These are phyloP conservation scores for Serendipita indica DNA, from an alignment of 768 basidiomycete species.

Conservation along the genomic window DNA sequence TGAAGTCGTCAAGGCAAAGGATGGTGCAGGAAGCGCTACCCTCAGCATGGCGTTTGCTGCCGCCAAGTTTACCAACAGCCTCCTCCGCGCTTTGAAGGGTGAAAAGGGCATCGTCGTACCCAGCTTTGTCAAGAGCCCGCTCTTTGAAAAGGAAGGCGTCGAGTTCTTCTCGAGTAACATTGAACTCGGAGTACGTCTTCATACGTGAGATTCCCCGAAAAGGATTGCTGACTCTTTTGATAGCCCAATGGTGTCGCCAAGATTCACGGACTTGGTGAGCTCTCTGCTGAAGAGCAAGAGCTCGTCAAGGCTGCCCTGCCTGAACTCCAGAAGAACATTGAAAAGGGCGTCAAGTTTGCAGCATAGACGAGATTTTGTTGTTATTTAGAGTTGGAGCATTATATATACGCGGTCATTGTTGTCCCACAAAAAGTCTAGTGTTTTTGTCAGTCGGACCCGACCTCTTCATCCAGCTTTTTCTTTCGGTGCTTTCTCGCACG, in stretches of 20 bases:
- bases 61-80: constrained; percentile 48
- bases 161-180: constrained; percentile 92
- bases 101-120: constrained; percentile 60
- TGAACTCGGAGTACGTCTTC: constrained; percentile 65
- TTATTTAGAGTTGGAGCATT: too few species aligned
- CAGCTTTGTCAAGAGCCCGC: constrained; percentile 78
- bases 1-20: constrained; percentile 97
- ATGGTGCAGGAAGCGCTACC: constrained; percentile 62
- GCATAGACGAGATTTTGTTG: not conserved
- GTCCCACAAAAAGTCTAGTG: too few species aligned
- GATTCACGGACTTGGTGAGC: constrained; percentile 69
- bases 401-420: too few species aligned
- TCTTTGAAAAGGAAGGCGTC: constrained; percentile 73
- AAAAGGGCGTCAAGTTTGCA: constrained; percentile 53
- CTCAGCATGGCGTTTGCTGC: constrained; percentile 69
- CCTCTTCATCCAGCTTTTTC: too few species aligned
- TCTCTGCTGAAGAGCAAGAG: constrained; percentile 72
- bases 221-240: too few species aligned
- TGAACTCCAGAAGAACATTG: constrained; percentile 94
- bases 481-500: too few species aligned
- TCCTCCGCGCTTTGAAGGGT: constrained; percentile 49
- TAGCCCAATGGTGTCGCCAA: constrained; percentile 79
- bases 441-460: too few species aligned
- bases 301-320: constrained; percentile 77
- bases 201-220: not conserved